Evolutionary conservation across 116 monocot genomes (phyloP), one percentile per base, ranked within the genome.

Genomic region (Iris pallida): DNA sequence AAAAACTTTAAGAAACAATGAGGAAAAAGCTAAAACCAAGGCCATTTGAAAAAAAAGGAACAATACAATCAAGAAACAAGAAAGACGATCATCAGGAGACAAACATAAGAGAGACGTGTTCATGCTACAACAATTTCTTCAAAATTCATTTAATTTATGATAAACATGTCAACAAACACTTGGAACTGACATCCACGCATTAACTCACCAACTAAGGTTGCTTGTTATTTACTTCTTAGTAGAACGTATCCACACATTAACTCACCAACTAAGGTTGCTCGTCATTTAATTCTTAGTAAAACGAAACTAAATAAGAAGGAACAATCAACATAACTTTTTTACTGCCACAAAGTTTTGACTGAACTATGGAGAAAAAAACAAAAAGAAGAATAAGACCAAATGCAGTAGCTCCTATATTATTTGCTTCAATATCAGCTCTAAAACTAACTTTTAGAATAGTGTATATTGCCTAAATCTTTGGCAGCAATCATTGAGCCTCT

Each of bases 391-490:
- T 4, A 30, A 4, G 18, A 20, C 40, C 18, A n/a, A 45, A 20
- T n/a, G 4, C 46, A 53, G 42, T 54, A 74, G 66, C 66, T 67
- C 67, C 60, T 58, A 66, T 74, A 66, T 41, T 57, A 16, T 68
- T 14, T 44, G 19, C 1, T 55, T 11, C 30, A 52, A 44, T 42
- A 43, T 41, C 59, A 14, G 49, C 57, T 20, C 20, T 30, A 16
- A 59, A 57, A 68, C 16, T 41, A 4, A 49, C 41, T 41, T 7
- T 68, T 63, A 55, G 64, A 63, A 76, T 69, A 69, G 76, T 69
- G 57, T 76, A 76, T 76, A 69, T 69, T 63, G 20, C 69, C 68
- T 55, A 62, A 65, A 64, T 5, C 1, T 40, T 52, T 67, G 75
- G 62, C 61, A 42, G 42, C 44, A 45, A 68, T 63, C 75, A 75